A percentile compares a stretch with the other conserved stretches of the same genome.
These are phyloP conservation scores for Cryptococcus maquisensis DNA, from an alignment of 1,284 basidiomycete genomes.

Conservation along the genomic window DNA sequence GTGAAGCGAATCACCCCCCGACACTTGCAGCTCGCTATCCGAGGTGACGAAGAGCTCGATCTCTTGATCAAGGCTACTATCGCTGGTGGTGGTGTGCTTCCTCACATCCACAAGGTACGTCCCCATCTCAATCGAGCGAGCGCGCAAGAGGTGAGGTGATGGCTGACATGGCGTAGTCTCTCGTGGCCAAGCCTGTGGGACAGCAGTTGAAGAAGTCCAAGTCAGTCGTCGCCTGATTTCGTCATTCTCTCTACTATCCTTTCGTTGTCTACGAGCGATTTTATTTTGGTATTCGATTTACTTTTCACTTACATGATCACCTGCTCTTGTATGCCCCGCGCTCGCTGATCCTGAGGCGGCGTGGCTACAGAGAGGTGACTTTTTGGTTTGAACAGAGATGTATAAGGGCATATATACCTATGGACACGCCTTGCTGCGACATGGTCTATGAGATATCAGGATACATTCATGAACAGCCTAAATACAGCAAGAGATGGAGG, in stretches of 20 bases:
- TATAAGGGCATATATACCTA: too few relatives aligned
- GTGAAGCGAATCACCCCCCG: constrained; percentile 97
- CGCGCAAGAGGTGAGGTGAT: background rate
- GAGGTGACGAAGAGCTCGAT: constrained; percentile 75
- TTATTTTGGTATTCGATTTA: background rate
- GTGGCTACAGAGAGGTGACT: too few relatives aligned
- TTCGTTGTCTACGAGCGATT: background rate
- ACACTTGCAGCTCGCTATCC: constrained; percentile 64
- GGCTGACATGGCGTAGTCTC: constrained; percentile 17
- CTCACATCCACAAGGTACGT: constrained; percentile 85
- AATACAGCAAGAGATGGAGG: background rate
- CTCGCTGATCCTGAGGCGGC: too few relatives aligned
- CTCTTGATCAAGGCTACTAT: constrained; percentile 56
- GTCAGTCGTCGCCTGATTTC: constrained; percentile 10
- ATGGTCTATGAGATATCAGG: background rate
- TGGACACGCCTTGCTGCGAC: background rate
- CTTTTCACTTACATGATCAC: background rate
- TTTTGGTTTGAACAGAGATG: too few relatives aligned
- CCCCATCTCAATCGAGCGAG: background rate
- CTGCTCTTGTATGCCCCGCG: background rate
- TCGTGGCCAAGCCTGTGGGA: constrained; percentile 25
- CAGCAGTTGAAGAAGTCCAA: constrained; percentile 19
- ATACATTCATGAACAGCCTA: too few relatives aligned
- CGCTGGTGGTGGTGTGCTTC: constrained; percentile 82
- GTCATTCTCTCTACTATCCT: background rate